Conservation (phyloP, 139 green algal genomes). For the Closterium sp. region DNA sequence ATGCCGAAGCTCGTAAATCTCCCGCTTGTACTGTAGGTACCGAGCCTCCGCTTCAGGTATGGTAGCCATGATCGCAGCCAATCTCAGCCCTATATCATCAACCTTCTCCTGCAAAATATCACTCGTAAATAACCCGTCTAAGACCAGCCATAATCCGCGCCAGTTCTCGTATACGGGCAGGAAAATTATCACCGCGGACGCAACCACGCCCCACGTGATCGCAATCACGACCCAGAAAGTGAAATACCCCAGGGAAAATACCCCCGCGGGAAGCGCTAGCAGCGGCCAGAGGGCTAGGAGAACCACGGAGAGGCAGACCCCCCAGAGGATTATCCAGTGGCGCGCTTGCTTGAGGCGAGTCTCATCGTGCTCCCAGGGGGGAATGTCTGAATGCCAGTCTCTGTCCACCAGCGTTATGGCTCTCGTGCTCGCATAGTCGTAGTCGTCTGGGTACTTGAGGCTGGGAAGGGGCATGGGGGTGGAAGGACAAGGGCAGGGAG, state of each 20-base stretch:
- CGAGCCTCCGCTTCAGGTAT: constrained; percentile 5
- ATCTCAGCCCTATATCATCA: constrained; percentile 23
- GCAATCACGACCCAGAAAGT: constrained; percentile 72
- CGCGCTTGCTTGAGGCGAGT: constrained; percentile 31
- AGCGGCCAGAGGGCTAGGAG: constrained; percentile 70
- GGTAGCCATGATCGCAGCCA: constrained; percentile 2
- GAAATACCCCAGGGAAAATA: constrained; percentile 74
- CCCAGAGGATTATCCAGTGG: constrained; percentile 53
- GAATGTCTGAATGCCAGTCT: neutral
- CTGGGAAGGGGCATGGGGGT: too few species aligned
- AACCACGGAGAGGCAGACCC: constrained; percentile 60
- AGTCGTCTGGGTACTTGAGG: constrained; percentile 29
- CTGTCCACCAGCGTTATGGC: constrained; percentile 26
- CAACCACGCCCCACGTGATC: constrained; percentile 68
- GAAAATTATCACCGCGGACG: constrained; percentile 62
- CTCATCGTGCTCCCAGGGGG: constrained; percentile 44
- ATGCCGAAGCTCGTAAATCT: neutral
- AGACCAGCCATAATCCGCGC: constrained; percentile 43
- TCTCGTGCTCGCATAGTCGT: constrained; percentile 4
- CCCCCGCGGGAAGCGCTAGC: constrained; percentile 65
- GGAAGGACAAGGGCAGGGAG: neutral
- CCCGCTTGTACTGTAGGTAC: constrained; percentile 1
- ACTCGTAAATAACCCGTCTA: constrained; percentile 51
- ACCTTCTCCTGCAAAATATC: constrained; percentile 25
- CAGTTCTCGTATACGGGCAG: constrained; percentile 66